A percentile compares a stretch with the other conserved stretches of the same genome.
These are phyloP conservation scores for Metschnikowia sp. DNA, from an alignment of 805 yeast species.

Conservation along the genomic window DNA sequence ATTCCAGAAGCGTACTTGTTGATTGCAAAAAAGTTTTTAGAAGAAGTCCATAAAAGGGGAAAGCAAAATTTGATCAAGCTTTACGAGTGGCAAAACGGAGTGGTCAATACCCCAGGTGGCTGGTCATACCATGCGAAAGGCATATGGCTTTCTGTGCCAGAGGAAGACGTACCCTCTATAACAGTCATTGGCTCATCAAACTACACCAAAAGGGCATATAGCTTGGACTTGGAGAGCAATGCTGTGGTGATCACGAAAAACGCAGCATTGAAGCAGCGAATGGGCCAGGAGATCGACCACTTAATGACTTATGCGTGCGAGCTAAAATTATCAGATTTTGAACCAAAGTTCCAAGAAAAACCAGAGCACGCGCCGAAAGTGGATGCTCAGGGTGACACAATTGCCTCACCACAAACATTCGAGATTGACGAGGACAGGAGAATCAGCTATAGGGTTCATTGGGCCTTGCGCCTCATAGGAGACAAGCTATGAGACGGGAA, in stretches of 20 bases:
- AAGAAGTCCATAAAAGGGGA: conserved; percentile 42
- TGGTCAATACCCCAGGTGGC: conserved; percentile 75
- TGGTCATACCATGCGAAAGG: conserved; percentile 99
- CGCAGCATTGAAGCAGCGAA: conserved; percentile 48
- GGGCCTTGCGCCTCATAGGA: conserved; percentile 48
- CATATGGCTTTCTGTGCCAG: conserved; percentile 70
- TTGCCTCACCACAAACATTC: conserved; percentile 18
- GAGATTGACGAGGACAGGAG: conserved; percentile 55
- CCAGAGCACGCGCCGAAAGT: conserved; percentile 11
- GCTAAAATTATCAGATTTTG: conserved; percentile 59
- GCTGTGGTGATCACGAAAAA: conserved; percentile 76
- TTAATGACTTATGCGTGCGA: conserved; percentile 50
- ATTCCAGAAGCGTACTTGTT: conserved; percentile 85
- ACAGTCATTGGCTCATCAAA: conserved; percentile 92
- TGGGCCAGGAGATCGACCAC: conserved; percentile 63
- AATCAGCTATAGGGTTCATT: conserved; percentile 58
- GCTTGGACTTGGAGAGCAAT: conserved; percentile 84
- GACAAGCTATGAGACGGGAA: conserved; percentile 5
- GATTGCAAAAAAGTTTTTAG: conserved; percentile 65
- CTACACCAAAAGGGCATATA: conserved; percentile 86
- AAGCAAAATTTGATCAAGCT: conserved; percentile 49
- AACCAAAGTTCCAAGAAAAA: conserved; percentile 25
- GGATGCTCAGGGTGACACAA: conserved; percentile 18
- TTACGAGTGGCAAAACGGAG: conserved; percentile 84
- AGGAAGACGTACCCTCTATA: conserved; percentile 57